A percentile compares a stretch with the other conserved stretches of the same genome.
These are phyloP conservation scores for Naganishia kalamii DNA, from an alignment of 768 basidiomycete species.

Conservation along the genomic window DNA sequence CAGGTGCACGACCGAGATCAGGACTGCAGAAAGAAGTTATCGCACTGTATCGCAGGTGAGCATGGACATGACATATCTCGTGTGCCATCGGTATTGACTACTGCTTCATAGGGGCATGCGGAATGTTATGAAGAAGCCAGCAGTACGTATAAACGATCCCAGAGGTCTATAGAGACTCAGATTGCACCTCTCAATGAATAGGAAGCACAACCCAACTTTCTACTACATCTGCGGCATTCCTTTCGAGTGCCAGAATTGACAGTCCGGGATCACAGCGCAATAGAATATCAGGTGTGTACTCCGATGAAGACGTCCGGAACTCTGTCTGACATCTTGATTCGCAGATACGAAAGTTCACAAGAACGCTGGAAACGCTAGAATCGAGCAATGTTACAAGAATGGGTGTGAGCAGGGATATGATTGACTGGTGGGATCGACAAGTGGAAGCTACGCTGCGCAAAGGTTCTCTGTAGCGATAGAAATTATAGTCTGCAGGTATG, in stretches of 20 bases:
- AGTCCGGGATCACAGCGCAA: slow-evolving; percentile 41
- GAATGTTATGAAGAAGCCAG: slow-evolving; percentile 30
- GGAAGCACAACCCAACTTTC: slow-evolving; percentile 32
- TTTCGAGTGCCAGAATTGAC: slow-evolving; percentile 38
- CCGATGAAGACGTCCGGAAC: too few species aligned
- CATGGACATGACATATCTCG: not conserved
- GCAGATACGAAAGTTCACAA: slow-evolving; percentile 40
- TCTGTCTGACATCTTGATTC: not conserved
- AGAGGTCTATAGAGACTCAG: not conserved
- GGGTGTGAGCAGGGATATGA: slow-evolving; percentile 34
- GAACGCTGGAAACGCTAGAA: slow-evolving; percentile 42
- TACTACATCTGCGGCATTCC: slow-evolving; percentile 41
- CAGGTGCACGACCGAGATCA: slow-evolving; percentile 28
- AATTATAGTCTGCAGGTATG: not conserved
- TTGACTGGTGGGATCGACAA: slow-evolving; percentile 37
- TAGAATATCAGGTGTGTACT: slow-evolving; percentile 41
- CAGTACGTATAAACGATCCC: slow-evolving; percentile 33
- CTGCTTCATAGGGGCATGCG: slow-evolving; percentile 1
- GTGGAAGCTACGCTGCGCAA: slow-evolving; percentile 16
- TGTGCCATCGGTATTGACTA: not conserved
- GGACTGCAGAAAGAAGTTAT: slow-evolving; percentile 45
- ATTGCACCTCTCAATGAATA: not conserved
- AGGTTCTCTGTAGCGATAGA: not conserved
- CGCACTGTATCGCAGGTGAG: slow-evolving; percentile 43
- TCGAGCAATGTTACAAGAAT: slow-evolving; percentile 32